A percentile compares a stretch with the other conserved stretches of the same genome.
Evolutionary conservation across 2,329 filamentous ascomycete genomes (phyloP).

Genomic region (Colletotrichum abscissum): DNA sequence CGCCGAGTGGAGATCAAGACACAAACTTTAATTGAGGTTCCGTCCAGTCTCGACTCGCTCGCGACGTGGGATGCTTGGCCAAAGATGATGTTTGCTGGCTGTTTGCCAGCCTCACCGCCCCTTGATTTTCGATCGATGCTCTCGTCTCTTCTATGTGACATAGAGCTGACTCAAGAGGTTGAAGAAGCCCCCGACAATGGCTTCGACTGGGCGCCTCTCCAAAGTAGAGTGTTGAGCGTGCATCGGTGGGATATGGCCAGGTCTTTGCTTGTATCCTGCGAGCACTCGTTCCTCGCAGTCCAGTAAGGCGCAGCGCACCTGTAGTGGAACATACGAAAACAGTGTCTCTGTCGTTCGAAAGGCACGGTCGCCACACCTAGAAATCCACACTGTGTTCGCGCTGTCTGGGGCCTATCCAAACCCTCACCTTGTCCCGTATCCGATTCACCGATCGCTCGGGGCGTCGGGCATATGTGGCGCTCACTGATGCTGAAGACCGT

Average conservation of each 20-base stretch:
- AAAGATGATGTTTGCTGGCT: conserved; percentile 3
- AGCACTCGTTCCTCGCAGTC: conserved; percentile 6
- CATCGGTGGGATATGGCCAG: not conserved
- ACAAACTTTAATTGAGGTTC: conserved; percentile 32
- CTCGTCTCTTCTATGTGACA: not conserved
- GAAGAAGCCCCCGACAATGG: not conserved
- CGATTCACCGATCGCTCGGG: conserved; percentile 4
- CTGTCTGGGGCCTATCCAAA: conserved; percentile 3
- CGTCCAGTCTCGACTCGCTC: conserved; percentile 18
- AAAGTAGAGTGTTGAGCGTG: not conserved
- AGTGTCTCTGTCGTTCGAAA: not conserved
- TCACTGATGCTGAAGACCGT: not conserved
- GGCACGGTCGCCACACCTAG: not conserved
- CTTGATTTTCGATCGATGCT: not conserved
- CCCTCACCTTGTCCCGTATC: conserved; percentile 12
- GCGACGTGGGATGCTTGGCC: conserved; percentile 23
- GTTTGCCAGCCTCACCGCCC: conserved; percentile 23
- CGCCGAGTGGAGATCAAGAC: conserved; percentile 17
- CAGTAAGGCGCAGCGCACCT: not conserved
- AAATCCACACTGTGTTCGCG: conserved; percentile 22
- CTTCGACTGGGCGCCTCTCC: conserved; percentile 7
- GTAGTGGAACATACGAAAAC: not conserved
- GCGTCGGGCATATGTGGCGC: not conserved
- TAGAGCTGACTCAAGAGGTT: conserved; percentile 15
- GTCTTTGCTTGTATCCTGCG: not conserved